Evolutionary conservation across 2,329 filamentous ascomycete species (phyloP).

Genomic region (Trichoderma sp.): DNA sequence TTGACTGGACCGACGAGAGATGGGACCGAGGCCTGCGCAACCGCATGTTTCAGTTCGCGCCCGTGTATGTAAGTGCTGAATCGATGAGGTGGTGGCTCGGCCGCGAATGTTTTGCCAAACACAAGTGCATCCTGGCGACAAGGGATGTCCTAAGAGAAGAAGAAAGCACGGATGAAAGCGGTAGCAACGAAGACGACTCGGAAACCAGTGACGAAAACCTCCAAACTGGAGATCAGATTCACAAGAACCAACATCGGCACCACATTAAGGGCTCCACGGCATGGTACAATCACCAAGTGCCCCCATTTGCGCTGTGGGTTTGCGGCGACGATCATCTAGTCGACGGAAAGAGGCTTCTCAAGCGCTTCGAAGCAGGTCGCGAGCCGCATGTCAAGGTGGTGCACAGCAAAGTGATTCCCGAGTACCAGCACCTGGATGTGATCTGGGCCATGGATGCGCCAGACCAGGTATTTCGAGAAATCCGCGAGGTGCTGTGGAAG

Average conservation of each 20-base stretch:
- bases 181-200: constrained; percentile 21
- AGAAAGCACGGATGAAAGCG: constrained; percentile 51
- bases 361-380: constrained; percentile 69
- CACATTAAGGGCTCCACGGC: constrained; percentile 55
- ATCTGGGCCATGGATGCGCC: constrained; percentile 91
- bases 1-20: constrained; percentile 78
- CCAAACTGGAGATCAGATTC: neutral
- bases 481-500: constrained; percentile 81
- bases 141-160: constrained; percentile 65
- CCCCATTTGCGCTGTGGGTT: constrained; percentile 87
- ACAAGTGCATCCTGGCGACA: constrained; percentile 84
- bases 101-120: constrained; percentile 71
- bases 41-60: constrained; percentile 88
- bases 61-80: constrained; percentile 85
- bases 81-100: constrained; percentile 97
- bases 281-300: constrained; percentile 79
- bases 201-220: neutral
- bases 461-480: constrained; percentile 76
- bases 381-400: constrained; percentile 82
- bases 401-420: constrained; percentile 77
- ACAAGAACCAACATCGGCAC: neutral
- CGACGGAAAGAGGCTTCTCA: constrained; percentile 72
- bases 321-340: constrained; percentile 81
- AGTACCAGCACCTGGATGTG: constrained; percentile 91
- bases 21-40: constrained; percentile 80